Percentiles rank a stretch among this genome's conserved stretches.
Evolutionary conservation across 305 asterid genomes (phyloP).

Genomic region (Fraxinus greggii): DNA sequence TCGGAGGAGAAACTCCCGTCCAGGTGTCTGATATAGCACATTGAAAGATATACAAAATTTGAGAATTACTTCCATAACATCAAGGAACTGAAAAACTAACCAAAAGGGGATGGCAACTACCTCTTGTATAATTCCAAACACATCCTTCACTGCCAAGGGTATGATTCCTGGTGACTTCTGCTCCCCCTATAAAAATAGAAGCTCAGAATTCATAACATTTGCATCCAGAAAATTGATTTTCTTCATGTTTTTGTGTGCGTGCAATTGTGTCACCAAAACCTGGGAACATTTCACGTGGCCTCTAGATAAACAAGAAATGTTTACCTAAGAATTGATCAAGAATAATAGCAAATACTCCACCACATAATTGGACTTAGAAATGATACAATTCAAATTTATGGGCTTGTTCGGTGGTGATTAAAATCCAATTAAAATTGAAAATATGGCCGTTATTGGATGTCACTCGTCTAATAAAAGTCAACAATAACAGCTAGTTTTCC

Average conservation of each 20-base stretch:
- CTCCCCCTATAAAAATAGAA: slow-evolving; percentile 59
- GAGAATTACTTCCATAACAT: neutral
- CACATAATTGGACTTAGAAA: neutral
- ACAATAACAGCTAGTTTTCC: no score
- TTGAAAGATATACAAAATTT: slow-evolving; percentile 23
- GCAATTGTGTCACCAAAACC: neutral
- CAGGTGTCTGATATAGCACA: slow-evolving; percentile 59
- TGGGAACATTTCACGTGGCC: neutral
- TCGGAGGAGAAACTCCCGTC: slow-evolving; percentile 79
- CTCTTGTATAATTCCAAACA: slow-evolving; percentile 85
- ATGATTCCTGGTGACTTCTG: slow-evolving; percentile 89
- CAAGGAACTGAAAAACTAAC: slow-evolving; percentile 10
- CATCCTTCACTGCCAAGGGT: slow-evolving; percentile 79
- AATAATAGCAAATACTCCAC: neutral
- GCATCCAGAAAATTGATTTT: slow-evolving; percentile 4
- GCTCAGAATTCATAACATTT: slow-evolving; percentile 13
- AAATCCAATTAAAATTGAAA: no score
- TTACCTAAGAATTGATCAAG: neutral
- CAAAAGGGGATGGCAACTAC: slow-evolving; percentile 33
- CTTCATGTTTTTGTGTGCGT: slow-evolving; percentile 10
- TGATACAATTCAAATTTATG: neutral
- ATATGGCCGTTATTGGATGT: no score
- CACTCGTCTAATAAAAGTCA: no score
- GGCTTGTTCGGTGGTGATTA: no score
- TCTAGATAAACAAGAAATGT: neutral